Base-by-base conservation (phyloP, 768 basidiomycete genomes). In the Mycena galericulata region DNA sequence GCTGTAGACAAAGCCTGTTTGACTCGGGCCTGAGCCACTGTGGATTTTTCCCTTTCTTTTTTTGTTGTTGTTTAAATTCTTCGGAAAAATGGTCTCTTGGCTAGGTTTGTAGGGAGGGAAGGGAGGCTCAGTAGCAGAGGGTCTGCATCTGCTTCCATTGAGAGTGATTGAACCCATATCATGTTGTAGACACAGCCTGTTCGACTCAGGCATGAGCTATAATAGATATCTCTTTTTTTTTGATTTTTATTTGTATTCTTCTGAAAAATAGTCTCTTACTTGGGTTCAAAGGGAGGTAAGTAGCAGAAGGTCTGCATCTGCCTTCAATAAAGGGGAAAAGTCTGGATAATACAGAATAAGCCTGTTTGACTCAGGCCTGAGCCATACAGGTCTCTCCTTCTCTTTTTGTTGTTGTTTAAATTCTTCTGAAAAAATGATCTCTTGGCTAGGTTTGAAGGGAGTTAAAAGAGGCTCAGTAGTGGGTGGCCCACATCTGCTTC, bases 241-340 rank as follows among this genome's bases (percentile, higher is more conserved):
- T n/a, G n/a, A n/a, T n/a, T n/a, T n/a, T n/a, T n/a, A n/a, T n/a
- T n/a, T n/a, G n/a, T n/a, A n/a, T n/a, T n/a, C n/a, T n/a, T n/a
- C n/a, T n/a, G n/a, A n/a, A n/a, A n/a, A n/a, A 15, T 55, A 34
- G 36, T 18, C 12, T 14, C n/a, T 22, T 58, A 18, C 4, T 7
- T 30, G 20, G 12, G 26, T 32, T 46, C 41, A 14, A 29, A 30
- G 4, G n/a, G 12, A 22, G 38, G 22, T 66, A 38, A 46, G 49
- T 58, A 17, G 55, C 50, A 40, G 64, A 32, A 1, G 64, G 64
- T 45, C 64, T 41, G 41, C 47, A 53, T 41, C 56, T 53, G 27
- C 55, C 27, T 40, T 41, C 45, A 12, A 12, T 20, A 2, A 43
- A 2, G 1, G 14, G 6, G 8, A 36, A 36, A 1, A 34, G 2